phyloP scores from a whole-genome alignment of 768 basidiomycete species.

The Hypsizygus marmoreus region DNA sequence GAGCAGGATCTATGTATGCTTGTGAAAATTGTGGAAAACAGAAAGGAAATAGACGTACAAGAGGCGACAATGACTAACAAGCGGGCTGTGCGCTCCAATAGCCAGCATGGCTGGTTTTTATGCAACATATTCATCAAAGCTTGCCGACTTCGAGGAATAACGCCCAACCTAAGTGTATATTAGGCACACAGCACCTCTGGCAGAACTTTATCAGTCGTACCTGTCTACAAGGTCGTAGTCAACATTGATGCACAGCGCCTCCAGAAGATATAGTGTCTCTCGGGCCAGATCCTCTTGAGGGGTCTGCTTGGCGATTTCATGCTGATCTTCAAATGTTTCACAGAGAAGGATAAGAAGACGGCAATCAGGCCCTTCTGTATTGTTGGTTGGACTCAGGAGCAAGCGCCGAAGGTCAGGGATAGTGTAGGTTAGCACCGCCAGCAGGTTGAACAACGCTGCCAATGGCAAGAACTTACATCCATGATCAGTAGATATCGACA shows the following conservation, averaged over 20 bases:
- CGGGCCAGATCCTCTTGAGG: slow-evolving; percentile 37
- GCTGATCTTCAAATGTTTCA: slow-evolving; percentile 41
- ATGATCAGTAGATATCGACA: slow-evolving; percentile 13
- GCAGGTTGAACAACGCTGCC: slow-evolving; percentile 53
- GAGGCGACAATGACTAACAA: slow-evolving; percentile 56
- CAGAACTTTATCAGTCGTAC: too few species aligned
- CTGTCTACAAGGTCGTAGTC: slow-evolving; percentile 42
- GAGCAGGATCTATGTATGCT: slow-evolving; percentile 36
- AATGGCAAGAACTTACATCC: slow-evolving; percentile 44
- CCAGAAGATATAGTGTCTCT: slow-evolving; percentile 50
- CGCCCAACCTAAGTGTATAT: slow-evolving; percentile 16
- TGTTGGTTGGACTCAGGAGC: slow-evolving; percentile 31
- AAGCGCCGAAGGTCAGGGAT: slow-evolving; percentile 48
- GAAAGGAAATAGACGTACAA: slow-evolving; percentile 38
- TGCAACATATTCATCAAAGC: slow-evolving; percentile 52
- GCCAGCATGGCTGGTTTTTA: slow-evolving; percentile 49
- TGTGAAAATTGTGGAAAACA: slow-evolving; percentile 4
- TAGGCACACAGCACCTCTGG: background rate
- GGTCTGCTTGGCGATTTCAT: slow-evolving; percentile 32
- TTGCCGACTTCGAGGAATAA: slow-evolving; percentile 41
- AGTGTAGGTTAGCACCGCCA: slow-evolving; percentile 45
- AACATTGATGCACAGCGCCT: slow-evolving; percentile 52
- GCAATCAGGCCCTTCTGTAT: slow-evolving; percentile 27
- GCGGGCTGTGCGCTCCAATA: slow-evolving; percentile 50
- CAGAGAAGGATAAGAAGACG: slow-evolving; percentile 42